phyloP scores from a whole-genome alignment of 331 rosid species.

The Prunus yedoensis region DNA sequence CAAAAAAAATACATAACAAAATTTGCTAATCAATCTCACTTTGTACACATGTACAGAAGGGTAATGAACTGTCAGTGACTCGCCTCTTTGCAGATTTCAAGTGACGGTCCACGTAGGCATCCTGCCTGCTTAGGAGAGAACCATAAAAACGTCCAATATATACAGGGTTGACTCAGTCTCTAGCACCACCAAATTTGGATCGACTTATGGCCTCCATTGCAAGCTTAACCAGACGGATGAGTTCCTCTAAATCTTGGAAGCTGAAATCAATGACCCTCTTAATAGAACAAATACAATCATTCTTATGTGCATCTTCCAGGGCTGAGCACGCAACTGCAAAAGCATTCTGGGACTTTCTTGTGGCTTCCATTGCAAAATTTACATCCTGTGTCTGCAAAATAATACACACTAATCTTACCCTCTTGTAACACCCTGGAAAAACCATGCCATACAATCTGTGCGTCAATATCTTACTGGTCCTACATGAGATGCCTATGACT shows the following conservation, averaged over 20 bases:
- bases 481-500: constrained; percentile 10
- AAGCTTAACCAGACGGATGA: constrained; percentile 50
- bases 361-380: constrained; percentile 77
- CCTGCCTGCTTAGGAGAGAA: constrained; percentile 37
- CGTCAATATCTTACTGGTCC: not conserved
- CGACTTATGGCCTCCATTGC: constrained; percentile 59
- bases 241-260: constrained; percentile 78
- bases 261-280: constrained; percentile 69
- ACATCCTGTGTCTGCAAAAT: constrained; percentile 70
- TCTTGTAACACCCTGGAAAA: constrained; percentile 15
- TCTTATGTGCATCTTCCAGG: constrained; percentile 48
- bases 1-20: constrained; percentile 38
- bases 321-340: constrained; percentile 42
- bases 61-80: constrained; percentile 36
- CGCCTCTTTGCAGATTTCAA: constrained; percentile 38
- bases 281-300: constrained; percentile 49
- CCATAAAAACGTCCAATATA: constrained; percentile 34
- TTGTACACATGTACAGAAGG: constrained; percentile 80
- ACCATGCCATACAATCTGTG: constrained; percentile 7
- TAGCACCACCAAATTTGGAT: constrained; percentile 52
- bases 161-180: constrained; percentile 60
- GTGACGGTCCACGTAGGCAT: constrained; percentile 31
- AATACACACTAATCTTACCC: constrained; percentile 17
- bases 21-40: constrained; percentile 65
- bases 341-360: constrained; percentile 58